These are phyloP conservation scores for Pythium plurisporium DNA, from an alignment of 352 stramenopile genomes.

Conservation along the genomic window DNA sequence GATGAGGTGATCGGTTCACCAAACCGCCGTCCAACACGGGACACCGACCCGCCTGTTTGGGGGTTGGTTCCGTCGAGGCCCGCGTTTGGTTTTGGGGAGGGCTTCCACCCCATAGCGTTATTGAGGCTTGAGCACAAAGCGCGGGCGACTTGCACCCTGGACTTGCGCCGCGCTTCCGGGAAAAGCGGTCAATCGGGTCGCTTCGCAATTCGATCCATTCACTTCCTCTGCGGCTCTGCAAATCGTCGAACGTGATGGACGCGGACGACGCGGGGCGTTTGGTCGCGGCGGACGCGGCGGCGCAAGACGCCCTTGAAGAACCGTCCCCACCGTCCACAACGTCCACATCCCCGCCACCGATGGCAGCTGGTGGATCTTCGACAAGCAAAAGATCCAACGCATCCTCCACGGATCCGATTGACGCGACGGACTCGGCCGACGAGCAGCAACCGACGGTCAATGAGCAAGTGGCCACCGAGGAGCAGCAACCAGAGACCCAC, in stretches of 20 bases:
- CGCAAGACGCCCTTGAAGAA: too few species aligned
- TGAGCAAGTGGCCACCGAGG: too few species aligned
- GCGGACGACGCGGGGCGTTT: too few species aligned
- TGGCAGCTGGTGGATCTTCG: too few species aligned
- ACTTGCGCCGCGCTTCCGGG: conserved; percentile 20
- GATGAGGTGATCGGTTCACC: background rate
- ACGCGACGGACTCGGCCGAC: too few species aligned
- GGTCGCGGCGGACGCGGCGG: too few species aligned
- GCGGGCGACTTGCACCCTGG: conserved; percentile 11
- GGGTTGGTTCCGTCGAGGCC: conserved; percentile 18
- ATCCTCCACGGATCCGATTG: too few species aligned
- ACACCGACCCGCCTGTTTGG: conserved; percentile 19
- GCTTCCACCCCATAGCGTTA: conserved; percentile 3
- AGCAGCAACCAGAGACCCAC: background rate
- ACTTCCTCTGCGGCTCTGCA: too few species aligned
- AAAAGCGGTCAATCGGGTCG: conserved; percentile 10
- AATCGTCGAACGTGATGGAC: conserved; percentile 5
- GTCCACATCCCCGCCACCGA: too few species aligned
- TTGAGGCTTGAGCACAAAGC: conserved; percentile 20
- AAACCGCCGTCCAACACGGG: conserved; percentile 7
- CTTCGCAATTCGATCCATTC: background rate
- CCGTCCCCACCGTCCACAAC: too few species aligned
- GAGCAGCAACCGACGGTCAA: background rate
- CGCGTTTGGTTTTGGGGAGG: conserved; percentile 6
- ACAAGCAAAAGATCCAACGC: too few species aligned